Percentiles rank a stretch among this genome's conserved stretches.
Conservation (phyloP, 306 rosid species). For the Hippophae tibetana region DNA sequence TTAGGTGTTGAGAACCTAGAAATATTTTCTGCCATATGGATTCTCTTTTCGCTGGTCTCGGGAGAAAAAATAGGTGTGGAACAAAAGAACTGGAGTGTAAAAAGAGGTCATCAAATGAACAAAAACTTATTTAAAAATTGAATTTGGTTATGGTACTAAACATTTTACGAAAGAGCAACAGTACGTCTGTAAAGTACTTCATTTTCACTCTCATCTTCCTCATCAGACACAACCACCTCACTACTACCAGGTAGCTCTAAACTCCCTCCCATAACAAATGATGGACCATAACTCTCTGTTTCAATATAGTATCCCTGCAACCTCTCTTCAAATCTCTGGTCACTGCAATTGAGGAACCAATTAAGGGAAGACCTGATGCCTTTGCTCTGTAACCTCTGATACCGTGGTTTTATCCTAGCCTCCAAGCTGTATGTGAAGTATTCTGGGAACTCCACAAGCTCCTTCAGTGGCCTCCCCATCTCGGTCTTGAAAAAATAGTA, state of each 20-base stretch:
- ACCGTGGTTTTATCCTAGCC: conserved; percentile 83
- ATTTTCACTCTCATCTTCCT: conserved; percentile 70
- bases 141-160: no score
- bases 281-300: conserved; percentile 63
- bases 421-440: conserved; percentile 92
- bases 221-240: conserved; percentile 60
- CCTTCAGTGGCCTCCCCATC: conserved; percentile 52
- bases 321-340: conserved; percentile 90
- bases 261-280: conserved; percentile 71
- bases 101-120: no score
- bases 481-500: no score
- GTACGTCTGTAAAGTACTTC: conserved; percentile 67
- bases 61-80: no score
- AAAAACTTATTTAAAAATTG: no score
- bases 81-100: no score
- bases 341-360: conserved; percentile 87
- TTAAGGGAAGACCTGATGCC: conserved; percentile 67
- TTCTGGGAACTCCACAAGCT: conserved; percentile 81
- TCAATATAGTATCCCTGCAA: conserved; percentile 76
- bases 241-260: conserved; percentile 54
- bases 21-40: no score
- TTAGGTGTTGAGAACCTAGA: no score
- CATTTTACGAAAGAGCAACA: conserved; percentile 42
- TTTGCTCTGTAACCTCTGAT: conserved; percentile 54
- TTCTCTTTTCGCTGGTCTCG: no score